Evolutionary conservation across 164 flowering plant species (phyloP).

Genomic region (Kalanchoe fedtschenkoi): DNA sequence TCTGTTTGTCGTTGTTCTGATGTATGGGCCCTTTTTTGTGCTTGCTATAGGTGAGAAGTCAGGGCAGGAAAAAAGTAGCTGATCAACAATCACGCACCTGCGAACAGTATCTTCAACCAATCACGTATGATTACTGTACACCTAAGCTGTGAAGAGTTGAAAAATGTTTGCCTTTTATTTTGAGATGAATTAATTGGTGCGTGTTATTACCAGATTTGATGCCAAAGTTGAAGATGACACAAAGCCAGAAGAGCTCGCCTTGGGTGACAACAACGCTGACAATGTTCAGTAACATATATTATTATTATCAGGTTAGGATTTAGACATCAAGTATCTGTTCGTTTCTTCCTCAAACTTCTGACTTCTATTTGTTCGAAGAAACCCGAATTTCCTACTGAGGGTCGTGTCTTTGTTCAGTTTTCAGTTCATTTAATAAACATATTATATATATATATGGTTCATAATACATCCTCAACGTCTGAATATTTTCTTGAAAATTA

Average conservation of each 20-base stretch:
- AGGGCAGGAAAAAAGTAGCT: slow-evolving; percentile 2
- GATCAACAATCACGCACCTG: slow-evolving; percentile 1
- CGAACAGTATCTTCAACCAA: background rate
- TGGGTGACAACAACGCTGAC: background rate
- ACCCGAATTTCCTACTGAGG: too few relatives aligned
- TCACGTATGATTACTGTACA: background rate
- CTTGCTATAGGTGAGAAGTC: background rate
- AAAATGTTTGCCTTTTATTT: background rate
- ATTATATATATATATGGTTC: too few relatives aligned
- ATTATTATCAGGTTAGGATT: background rate
- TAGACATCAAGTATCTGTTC: too few relatives aligned
- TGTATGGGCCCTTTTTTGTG: background rate
- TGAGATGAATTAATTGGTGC: background rate
- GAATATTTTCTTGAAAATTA: too few relatives aligned
- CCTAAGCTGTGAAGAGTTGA: background rate
- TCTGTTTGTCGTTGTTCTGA: background rate
- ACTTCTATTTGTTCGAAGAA: too few relatives aligned
- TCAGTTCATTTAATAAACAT: too few relatives aligned
- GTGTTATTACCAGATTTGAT: background rate
- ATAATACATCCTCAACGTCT: too few relatives aligned
- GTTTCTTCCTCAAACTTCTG: too few relatives aligned
- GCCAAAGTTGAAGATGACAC: background rate
- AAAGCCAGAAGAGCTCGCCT: background rate
- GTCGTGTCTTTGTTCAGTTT: too few relatives aligned
- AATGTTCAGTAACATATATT: background rate